Conservation (phyloP, 202 grass and related monocot genomes). For the Elaeis oleifera region DNA sequence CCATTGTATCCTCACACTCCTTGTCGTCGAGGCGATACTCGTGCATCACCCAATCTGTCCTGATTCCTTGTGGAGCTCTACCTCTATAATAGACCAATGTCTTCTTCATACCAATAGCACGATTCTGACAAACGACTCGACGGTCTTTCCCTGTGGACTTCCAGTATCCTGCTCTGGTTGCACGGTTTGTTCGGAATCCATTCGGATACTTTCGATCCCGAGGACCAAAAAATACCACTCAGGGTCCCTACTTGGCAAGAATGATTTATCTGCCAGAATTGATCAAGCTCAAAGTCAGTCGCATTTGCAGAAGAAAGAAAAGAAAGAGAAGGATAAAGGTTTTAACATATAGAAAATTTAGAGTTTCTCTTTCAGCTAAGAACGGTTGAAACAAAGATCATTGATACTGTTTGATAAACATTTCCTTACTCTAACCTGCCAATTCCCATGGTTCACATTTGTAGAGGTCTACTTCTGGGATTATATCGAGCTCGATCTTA, state of each 20-base stretch:
- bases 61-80: constrained; percentile 14
- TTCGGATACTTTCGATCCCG: constrained; percentile 12
- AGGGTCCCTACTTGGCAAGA: constrained; percentile 6
- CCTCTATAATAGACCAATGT: constrained; percentile 11
- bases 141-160: constrained; percentile 16
- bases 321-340: not conserved
- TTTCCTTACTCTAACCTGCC: not conserved
- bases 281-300: no score
- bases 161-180: constrained; percentile 13
- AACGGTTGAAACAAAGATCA: not conserved
- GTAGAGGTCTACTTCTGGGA: constrained; percentile 12
- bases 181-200: constrained; percentile 1
- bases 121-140: not conserved
- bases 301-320: not conserved
- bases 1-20: not conserved
- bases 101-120: constrained; percentile 16
- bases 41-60: constrained; percentile 20
- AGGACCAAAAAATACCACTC: constrained; percentile 14
- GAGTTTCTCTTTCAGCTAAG: no score
- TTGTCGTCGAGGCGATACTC: constrained; percentile 17
- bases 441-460: constrained; percentile 17
- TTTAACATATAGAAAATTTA: no score
- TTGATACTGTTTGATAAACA: not conserved
- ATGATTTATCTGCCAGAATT: constrained; percentile 2
- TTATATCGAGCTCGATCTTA: not conserved